These are phyloP conservation scores for Cercospora zeina DNA, from an alignment of 2,329 filamentous ascomycete genomes.

Conservation along the genomic window DNA sequence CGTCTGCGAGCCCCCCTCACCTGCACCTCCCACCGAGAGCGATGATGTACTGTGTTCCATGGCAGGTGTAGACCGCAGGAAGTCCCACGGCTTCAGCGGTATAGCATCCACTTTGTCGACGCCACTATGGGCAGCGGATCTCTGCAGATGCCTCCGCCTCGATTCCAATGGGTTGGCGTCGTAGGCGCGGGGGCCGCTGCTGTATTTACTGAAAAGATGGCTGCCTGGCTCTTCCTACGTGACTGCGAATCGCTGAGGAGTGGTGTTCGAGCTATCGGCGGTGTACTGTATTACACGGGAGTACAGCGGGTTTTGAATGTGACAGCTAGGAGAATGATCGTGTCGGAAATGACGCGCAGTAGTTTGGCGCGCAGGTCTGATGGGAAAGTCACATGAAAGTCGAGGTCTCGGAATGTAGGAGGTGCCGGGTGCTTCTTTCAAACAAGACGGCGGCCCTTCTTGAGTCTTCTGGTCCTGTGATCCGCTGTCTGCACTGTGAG, in stretches of 20 bases:
- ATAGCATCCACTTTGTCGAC: conserved; percentile 39
- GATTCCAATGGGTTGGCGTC: background rate
- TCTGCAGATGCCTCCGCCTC: background rate
- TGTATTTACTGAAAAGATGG: background rate
- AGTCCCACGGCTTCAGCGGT: conserved; percentile 38
- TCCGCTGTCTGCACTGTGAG: conserved; percentile 4
- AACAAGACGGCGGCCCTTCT: conserved; percentile 15
- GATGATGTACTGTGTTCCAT: conserved; percentile 32
- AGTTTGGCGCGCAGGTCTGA: conserved; percentile 15
- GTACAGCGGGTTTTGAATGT: background rate
- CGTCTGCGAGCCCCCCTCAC: conserved; percentile 20
- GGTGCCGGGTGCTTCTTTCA: conserved; percentile 13
- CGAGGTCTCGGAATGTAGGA: conserved; percentile 26
- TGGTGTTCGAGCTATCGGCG: background rate
- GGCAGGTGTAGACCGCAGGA: conserved; percentile 29
- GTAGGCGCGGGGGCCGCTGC: background rate
- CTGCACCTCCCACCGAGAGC: conserved; percentile 23
- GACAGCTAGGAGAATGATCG: background rate
- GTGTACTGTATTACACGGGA: background rate
- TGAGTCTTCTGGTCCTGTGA: conserved; percentile 23
- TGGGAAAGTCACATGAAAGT: conserved; percentile 26
- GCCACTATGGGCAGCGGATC: conserved; percentile 21
- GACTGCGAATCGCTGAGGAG: background rate
- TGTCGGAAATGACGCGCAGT: conserved; percentile 14
- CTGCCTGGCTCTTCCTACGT: conserved; percentile 11